A percentile compares a stretch with the other conserved stretches of the same genome.
phyloP scores from a whole-genome alignment of 257 asterid genomes.

The Nicotiana attenuata region DNA sequence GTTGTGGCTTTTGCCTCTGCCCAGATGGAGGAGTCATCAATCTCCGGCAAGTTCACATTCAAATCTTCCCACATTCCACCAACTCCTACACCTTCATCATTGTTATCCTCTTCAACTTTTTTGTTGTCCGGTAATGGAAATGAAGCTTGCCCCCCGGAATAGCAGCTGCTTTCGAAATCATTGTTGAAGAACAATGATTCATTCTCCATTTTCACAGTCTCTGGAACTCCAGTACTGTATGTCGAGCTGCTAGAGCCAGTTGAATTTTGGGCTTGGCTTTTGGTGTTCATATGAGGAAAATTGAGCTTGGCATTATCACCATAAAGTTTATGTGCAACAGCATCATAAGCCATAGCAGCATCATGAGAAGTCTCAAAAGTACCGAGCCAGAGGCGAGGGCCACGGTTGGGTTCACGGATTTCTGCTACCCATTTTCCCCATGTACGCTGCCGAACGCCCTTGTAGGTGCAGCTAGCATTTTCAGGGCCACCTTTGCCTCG shows the following conservation, averaged over 20 bases:
- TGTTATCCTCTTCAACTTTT: not conserved
- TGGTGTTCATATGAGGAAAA: slow-evolving; percentile 36
- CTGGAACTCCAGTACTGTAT: not conserved
- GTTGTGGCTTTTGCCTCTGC: slow-evolving; percentile 21
- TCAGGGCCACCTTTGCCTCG: slow-evolving; percentile 82
- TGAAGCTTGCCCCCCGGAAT: not conserved
- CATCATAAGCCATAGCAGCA: slow-evolving; percentile 61
- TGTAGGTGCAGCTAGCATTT: slow-evolving; percentile 59
- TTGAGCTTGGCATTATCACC: slow-evolving; percentile 58
- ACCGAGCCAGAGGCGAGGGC: slow-evolving; percentile 72
- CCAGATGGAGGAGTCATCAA: slow-evolving; percentile 31
- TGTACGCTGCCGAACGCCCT: slow-evolving; percentile 74
- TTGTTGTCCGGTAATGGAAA: not conserved
- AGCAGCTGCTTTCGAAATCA: not conserved
- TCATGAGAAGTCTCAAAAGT: slow-evolving; percentile 60
- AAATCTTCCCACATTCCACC: slow-evolving; percentile 6
- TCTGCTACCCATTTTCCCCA: slow-evolving; percentile 94
- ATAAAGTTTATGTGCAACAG: slow-evolving; percentile 53
- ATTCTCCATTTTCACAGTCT: not conserved
- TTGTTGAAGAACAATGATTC: not conserved
- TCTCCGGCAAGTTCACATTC: slow-evolving; percentile 18
- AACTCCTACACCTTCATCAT: not conserved
- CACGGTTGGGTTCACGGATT: slow-evolving; percentile 74
- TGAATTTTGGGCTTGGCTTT: not conserved
- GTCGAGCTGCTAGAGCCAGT: not conserved